A percentile compares a stretch with the other conserved stretches of the same genome.
phyloP scores from a whole-genome alignment of 208 protist genomes.

The Acanthamoeba sp. region DNA sequence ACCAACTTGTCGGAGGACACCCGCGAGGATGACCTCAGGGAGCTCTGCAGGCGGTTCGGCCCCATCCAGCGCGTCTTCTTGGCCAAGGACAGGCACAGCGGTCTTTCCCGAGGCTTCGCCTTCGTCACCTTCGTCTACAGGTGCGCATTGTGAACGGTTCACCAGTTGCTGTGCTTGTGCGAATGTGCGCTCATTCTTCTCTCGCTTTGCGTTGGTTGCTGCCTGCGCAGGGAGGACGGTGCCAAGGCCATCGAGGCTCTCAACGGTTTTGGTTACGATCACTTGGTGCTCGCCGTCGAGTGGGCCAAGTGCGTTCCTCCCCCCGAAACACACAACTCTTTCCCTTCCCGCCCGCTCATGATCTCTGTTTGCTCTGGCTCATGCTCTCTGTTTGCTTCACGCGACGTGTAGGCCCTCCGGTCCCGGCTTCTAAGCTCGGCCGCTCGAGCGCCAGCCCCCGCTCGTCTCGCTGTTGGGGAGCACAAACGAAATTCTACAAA shows the following conservation, averaged over 20 bases:
- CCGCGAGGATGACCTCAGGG: constrained; percentile 83
- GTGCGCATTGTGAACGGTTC: constrained; percentile 48
- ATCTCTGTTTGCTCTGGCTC: too few species aligned
- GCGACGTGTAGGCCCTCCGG: neutral
- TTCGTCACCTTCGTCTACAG: constrained; percentile 83
- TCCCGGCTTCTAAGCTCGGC: neutral
- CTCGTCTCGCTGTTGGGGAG: too few species aligned
- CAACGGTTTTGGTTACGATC: constrained; percentile 85
- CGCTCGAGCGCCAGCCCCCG: too few species aligned
- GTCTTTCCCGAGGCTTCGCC: constrained; percentile 83
- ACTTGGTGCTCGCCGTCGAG: constrained; percentile 84
- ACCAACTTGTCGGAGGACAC: constrained; percentile 87
- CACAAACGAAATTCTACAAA: too few species aligned
- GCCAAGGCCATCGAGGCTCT: constrained; percentile 82
- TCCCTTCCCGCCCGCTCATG: too few species aligned
- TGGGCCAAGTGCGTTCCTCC: constrained; percentile 80
- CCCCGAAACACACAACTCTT: too few species aligned
- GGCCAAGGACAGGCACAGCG: constrained; percentile 81
- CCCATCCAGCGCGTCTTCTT: constrained; percentile 83
- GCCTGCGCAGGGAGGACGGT: constrained; percentile 35
- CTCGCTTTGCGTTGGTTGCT: neutral
- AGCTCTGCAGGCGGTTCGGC: constrained; percentile 85
- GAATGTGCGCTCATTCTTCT: neutral
- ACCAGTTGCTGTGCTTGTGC: neutral
- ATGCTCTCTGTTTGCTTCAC: too few species aligned